Evolutionary conservation across 1,284 basidiomycete genomes (phyloP).

Genomic region (Papiliotrema fonsecae): DNA sequence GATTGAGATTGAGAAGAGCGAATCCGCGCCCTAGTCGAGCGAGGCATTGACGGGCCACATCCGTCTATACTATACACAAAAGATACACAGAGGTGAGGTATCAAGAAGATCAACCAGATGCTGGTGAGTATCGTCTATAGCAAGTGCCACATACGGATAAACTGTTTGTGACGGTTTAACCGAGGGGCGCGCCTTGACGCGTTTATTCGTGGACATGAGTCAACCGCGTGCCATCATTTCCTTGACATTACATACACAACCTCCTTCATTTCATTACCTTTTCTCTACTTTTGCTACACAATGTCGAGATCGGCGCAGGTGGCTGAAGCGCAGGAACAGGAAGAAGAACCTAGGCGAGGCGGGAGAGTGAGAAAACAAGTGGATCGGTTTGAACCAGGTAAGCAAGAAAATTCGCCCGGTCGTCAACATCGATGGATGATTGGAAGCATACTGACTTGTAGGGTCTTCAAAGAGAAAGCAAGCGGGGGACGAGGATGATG

Average conservation of each 20-base stretch:
- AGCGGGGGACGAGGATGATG: background rate
- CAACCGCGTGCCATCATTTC: background rate
- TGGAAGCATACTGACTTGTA: too few relatives aligned
- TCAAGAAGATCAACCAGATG: too few relatives aligned
- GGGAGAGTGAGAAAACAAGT: constrained; percentile 33
- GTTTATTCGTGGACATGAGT: background rate
- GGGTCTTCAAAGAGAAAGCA: background rate
- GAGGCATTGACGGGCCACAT: background rate
- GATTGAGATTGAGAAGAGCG: constrained; percentile 8
- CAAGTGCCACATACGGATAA: constrained; percentile 1
- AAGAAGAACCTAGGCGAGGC: constrained; percentile 34
- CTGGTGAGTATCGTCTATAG: too few relatives aligned
- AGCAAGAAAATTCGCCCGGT: constrained; percentile 12
- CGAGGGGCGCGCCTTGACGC: background rate
- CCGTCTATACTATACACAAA: too few relatives aligned
- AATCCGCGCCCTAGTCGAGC: background rate
- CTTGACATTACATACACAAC: background rate
- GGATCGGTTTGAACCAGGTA: constrained; percentile 26
- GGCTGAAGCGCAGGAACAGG: background rate
- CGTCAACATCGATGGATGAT: background rate
- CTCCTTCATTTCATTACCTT: background rate
- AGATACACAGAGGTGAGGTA: too few relatives aligned
- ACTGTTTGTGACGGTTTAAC: background rate
- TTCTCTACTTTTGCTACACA: constrained; percentile 1
- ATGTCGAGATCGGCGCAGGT: background rate